Conservation (phyloP, 176 grass and related monocot genomes). For the Raddia distichophylla region DNA sequence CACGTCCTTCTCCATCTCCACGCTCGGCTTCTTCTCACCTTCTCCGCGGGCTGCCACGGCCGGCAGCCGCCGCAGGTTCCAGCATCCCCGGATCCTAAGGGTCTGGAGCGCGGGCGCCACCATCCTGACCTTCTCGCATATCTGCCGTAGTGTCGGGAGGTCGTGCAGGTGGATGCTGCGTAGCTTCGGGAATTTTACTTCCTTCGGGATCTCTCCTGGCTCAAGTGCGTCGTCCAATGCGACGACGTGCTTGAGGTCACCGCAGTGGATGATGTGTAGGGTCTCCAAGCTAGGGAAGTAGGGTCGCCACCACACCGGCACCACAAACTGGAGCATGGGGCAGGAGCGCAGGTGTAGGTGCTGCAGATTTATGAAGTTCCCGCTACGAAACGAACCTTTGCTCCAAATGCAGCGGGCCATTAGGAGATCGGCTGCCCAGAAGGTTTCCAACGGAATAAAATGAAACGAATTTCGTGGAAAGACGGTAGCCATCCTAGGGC, state of each 20-base stretch:
- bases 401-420: background rate
- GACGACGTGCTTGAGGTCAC: background rate
- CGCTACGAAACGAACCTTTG: no score
- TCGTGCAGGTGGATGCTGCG: conserved; percentile 30
- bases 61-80: conserved; percentile 14
- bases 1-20: conserved; percentile 28
- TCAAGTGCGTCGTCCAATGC: no score
- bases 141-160: conserved; percentile 13
- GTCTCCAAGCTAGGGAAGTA: background rate
- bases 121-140: conserved; percentile 6
- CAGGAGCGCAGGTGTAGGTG: conserved; percentile 6
- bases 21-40: background rate
- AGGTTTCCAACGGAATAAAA: background rate
- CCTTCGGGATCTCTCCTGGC: no score
- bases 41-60: background rate
- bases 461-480: rapidly evolving
- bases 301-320: background rate
- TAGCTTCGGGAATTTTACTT: background rate
- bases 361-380: no score
- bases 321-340: background rate
- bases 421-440: conserved; percentile 20
- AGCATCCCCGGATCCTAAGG: conserved; percentile 20
- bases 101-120: background rate
- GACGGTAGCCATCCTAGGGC: background rate
- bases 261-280: conserved; percentile 39